phyloP scores from a whole-genome alignment of 1,139 yeast species.

The Hyphopichia pseudoburtonii region DNA sequence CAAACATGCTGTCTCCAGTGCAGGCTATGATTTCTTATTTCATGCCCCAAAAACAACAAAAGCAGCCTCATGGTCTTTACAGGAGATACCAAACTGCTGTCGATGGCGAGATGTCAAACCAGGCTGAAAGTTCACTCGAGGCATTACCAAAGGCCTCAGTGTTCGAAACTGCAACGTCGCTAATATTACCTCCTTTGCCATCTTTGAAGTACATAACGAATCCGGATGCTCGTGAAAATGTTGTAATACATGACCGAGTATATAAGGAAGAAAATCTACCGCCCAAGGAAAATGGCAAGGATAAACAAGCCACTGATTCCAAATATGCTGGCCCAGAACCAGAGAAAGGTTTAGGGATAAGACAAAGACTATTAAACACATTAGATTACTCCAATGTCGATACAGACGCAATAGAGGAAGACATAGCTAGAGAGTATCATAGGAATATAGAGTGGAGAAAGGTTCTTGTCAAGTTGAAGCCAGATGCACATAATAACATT shows the following conservation, averaged over 20 bases:
- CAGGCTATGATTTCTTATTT: slow-evolving; percentile 47
- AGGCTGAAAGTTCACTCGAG: slow-evolving; percentile 16
- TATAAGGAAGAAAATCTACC: slow-evolving; percentile 40
- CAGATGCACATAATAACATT: slow-evolving; percentile 96
- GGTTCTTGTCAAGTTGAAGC: slow-evolving; percentile 78
- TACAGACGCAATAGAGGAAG: slow-evolving; percentile 60
- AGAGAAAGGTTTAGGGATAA: neutral
- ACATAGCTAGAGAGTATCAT: slow-evolving; percentile 89
- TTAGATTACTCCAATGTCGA: slow-evolving; percentile 19
- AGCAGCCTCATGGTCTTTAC: slow-evolving; percentile 20
- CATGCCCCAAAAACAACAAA: slow-evolving; percentile 42
- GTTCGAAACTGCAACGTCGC: slow-evolving; percentile 77
- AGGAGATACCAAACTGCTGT: slow-evolving; percentile 30
- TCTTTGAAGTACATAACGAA: slow-evolving; percentile 66
- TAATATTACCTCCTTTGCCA: slow-evolving; percentile 87
- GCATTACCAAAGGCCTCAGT: slow-evolving; percentile 70
- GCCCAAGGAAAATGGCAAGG: slow-evolving; percentile 5
- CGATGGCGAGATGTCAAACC: slow-evolving; percentile 8
- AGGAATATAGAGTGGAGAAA: slow-evolving; percentile 86
- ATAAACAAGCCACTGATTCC: neutral
- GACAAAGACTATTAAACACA: slow-evolving; percentile 16
- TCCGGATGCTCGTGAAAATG: slow-evolving; percentile 41
- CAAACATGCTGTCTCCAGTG: slow-evolving; percentile 35
- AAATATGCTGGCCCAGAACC: neutral
- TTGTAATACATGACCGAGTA: slow-evolving; percentile 42